These are phyloP conservation scores for Russula lepida DNA, from an alignment of 768 basidiomycete species.

Conservation along the genomic window DNA sequence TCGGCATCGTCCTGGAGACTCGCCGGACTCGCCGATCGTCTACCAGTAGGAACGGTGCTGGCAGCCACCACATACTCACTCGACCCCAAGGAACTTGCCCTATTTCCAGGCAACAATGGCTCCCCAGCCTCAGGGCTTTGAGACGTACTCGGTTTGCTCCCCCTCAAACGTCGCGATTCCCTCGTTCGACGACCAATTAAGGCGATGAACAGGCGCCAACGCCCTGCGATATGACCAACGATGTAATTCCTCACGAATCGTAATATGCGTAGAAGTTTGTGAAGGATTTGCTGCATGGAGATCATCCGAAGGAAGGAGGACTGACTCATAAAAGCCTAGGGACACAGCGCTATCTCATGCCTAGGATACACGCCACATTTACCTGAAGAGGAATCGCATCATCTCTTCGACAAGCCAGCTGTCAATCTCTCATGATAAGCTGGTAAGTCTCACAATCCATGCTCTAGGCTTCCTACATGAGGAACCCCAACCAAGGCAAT, in stretches of 20 bases:
- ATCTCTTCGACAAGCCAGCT: too few relatives aligned
- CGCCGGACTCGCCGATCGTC: neutral
- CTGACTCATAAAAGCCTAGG: neutral
- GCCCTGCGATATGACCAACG: neutral
- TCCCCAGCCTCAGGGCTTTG: neutral
- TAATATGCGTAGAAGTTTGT: neutral
- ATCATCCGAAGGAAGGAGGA: neutral
- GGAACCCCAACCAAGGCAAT: too few relatives aligned
- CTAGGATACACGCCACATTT: neutral
- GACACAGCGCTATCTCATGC: neutral
- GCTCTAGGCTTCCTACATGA: too few relatives aligned
- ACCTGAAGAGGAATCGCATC: neutral
- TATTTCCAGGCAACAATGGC: neutral
- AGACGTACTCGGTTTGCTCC: neutral
- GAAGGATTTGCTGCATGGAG: neutral
- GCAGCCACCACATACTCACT: neutral
- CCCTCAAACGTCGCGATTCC: neutral
- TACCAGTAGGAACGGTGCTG: neutral
- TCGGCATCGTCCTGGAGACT: neutral
- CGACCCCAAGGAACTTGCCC: neutral
- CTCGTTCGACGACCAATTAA: neutral
- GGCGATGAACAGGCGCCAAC: neutral
- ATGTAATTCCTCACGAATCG: neutral
- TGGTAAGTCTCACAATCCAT: too few relatives aligned
- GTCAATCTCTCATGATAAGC: too few relatives aligned